Evolutionary conservation across 2,329 filamentous ascomycete species (phyloP).

Genomic region (Penicillium verrucosum): DNA sequence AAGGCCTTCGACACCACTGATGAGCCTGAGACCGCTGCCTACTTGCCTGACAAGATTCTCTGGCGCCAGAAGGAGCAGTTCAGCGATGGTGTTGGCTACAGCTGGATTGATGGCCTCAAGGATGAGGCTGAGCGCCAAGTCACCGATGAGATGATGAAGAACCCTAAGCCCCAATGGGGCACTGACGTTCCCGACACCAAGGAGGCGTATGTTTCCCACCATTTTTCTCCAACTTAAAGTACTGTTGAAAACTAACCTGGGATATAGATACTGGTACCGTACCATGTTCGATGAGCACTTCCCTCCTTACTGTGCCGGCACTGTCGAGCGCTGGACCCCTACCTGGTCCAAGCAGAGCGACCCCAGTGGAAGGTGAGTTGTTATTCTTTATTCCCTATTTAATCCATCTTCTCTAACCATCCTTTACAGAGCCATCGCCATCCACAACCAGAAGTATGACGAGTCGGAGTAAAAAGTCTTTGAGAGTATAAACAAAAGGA

Average conservation of each 20-base stretch:
- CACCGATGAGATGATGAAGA: slow-evolving; percentile 97
- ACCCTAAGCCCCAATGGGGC: slow-evolving; percentile 96
- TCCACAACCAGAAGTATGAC: slow-evolving; percentile 72
- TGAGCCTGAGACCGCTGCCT: slow-evolving; percentile 74
- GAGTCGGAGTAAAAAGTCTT: slow-evolving; percentile 36
- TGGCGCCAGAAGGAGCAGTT: slow-evolving; percentile 99
- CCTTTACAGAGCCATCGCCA: slow-evolving; percentile 64
- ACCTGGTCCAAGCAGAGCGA: slow-evolving; percentile 97
- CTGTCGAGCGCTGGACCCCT: slow-evolving; percentile 93
- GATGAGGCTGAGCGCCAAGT: slow-evolving; percentile 86
- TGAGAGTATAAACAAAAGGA: slow-evolving; percentile 14
- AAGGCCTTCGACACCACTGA: slow-evolving; percentile 95
- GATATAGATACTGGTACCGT: slow-evolving; percentile 84
- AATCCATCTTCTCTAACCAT: slow-evolving; percentile 13
- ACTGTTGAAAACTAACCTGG: slow-evolving; percentile 15
- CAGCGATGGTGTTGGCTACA: slow-evolving; percentile 96
- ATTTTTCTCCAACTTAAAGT: neutral
- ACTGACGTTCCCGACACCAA: slow-evolving; percentile 90
- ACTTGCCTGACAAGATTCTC: slow-evolving; percentile 93
- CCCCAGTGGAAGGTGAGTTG: slow-evolving; percentile 76
- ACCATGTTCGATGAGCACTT: slow-evolving; percentile 99
- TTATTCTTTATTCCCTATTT: neutral
- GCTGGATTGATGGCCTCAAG: slow-evolving; percentile 97
- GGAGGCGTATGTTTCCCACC: slow-evolving; percentile 67
- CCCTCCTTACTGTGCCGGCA: slow-evolving; percentile 83